phyloP scores from a whole-genome alignment of 371 early-diverging fungal species.

The Syncephalastrum monosporum region DNA sequence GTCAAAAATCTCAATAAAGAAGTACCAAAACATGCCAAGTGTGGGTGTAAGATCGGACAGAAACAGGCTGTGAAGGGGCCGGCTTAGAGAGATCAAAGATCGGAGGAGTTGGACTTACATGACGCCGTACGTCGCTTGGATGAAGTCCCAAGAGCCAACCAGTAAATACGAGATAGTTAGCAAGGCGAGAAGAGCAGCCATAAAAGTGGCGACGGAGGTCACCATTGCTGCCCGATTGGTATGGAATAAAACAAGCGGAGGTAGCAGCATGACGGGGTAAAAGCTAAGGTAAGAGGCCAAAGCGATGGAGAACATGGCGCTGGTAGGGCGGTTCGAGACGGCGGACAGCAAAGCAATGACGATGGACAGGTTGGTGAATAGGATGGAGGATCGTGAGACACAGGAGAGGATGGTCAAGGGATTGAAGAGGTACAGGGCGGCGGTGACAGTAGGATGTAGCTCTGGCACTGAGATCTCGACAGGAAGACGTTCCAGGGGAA shows the following conservation, averaged over 20 bases:
- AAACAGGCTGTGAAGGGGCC: slow-evolving; percentile 28
- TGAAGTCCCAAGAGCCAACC: slow-evolving; percentile 73
- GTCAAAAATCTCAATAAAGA: slow-evolving; percentile 97
- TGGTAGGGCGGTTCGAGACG: slow-evolving; percentile 9
- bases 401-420: slow-evolving; percentile 79
- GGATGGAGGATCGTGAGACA: slow-evolving; percentile 69
- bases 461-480: slow-evolving; percentile 22
- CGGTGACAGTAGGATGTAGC: slow-evolving; percentile 42
- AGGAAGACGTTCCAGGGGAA: slow-evolving; percentile 13
- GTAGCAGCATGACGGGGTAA: slow-evolving; percentile 80
- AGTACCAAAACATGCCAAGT: slow-evolving; percentile 96
- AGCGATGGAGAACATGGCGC: slow-evolving; percentile 69
- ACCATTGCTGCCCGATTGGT: not conserved
- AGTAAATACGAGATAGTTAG: slow-evolving; percentile 58
- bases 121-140: slow-evolving; percentile 71
- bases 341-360: slow-evolving; percentile 57
- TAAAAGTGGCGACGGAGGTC: not conserved
- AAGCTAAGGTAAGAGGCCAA: slow-evolving; percentile 77
- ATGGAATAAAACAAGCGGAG: slow-evolving; percentile 54
- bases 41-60: slow-evolving; percentile 92
- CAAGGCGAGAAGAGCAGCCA: slow-evolving; percentile 25
- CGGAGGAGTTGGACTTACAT: slow-evolving; percentile 51
- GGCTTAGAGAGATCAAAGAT: not conserved
- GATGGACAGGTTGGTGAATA: slow-evolving; percentile 74
- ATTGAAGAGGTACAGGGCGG: slow-evolving; percentile 76